phyloP scores from a whole-genome alignment of 495 filamentous ascomycete species.

The Penicillium maclennaniae region DNA sequence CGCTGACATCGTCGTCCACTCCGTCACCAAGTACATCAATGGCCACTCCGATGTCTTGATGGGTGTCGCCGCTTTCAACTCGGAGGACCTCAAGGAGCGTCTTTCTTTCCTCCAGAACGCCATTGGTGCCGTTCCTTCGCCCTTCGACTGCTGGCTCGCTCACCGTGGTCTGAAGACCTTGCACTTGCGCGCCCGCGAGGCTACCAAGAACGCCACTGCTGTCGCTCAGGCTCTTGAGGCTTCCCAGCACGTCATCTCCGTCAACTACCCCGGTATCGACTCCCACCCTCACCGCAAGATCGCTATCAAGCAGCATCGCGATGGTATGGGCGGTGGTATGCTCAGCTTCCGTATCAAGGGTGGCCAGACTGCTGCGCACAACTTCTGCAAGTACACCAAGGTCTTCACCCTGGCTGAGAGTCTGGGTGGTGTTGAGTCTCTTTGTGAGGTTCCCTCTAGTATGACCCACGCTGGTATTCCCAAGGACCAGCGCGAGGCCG shows the following conservation, averaged over 20 bases:
- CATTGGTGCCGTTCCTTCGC: slow-evolving; percentile 87
- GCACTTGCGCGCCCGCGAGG: slow-evolving; percentile 84
- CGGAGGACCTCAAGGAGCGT: slow-evolving; percentile 66
- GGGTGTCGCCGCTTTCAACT: slow-evolving; percentile 96
- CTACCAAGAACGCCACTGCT: slow-evolving; percentile 72
- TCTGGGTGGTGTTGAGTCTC: slow-evolving; percentile 85
- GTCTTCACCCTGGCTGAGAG: slow-evolving; percentile 94
- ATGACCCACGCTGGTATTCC: slow-evolving; percentile 99
- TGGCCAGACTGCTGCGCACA: slow-evolving; percentile 79
- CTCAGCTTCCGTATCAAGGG: slow-evolving; percentile 92
- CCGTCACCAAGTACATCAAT: slow-evolving; percentile 99
- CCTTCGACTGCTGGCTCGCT: slow-evolving; percentile 99
- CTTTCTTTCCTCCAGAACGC: slow-evolving; percentile 95
- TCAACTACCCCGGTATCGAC: slow-evolving; percentile 91
- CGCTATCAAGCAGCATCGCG: slow-evolving; percentile 83
- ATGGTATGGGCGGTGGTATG: slow-evolving; percentile 97
- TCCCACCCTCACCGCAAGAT: slow-evolving; percentile 84
- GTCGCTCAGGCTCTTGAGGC: slow-evolving; percentile 73
- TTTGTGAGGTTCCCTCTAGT: slow-evolving; percentile 84
- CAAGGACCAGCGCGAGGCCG: slow-evolving; percentile 78
- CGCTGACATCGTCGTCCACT: slow-evolving; percentile 97
- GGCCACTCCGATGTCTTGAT: slow-evolving; percentile 97
- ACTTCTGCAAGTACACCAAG: slow-evolving; percentile 84
- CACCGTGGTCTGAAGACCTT: slow-evolving; percentile 96
- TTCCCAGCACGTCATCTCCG: slow-evolving; percentile 76